A percentile compares a stretch with the other conserved stretches of the same genome.
Evolutionary conservation across 345 rosid genomes (phyloP).

Genomic region (Euphorbia pulcherrima): DNA sequence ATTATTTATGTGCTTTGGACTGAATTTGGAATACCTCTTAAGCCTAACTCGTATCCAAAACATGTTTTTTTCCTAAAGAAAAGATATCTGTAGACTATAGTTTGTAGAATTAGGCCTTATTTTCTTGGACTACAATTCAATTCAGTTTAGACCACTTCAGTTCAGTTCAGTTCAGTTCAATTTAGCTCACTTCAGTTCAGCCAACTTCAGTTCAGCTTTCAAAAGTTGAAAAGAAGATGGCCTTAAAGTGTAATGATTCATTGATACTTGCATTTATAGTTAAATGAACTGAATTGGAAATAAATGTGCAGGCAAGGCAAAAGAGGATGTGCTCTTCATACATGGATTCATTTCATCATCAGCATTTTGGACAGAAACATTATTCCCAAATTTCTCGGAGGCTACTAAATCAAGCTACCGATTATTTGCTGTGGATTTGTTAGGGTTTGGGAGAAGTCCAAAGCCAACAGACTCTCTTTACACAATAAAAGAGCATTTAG

Average conservation of each 20-base stretch:
- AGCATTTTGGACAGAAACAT: constrained; percentile 90
- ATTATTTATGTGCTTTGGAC: too few species aligned
- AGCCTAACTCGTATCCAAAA: too few species aligned
- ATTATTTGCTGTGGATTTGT: constrained; percentile 72
- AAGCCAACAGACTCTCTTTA: constrained; percentile 90
- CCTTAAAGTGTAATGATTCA: neutral
- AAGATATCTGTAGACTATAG: too few species aligned
- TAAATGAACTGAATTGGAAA: neutral
- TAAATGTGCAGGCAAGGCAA: constrained; percentile 43
- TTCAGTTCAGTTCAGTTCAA: too few species aligned
- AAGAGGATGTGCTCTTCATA: constrained; percentile 80
- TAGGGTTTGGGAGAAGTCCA: constrained; percentile 93
- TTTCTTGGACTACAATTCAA: too few species aligned
- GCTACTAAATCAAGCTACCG: constrained; percentile 60
- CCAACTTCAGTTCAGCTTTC: too few species aligned
- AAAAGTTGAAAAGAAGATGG: too few species aligned
- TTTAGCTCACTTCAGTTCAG: too few species aligned
- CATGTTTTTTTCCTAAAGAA: too few species aligned
- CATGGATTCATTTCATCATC: constrained; percentile 99
- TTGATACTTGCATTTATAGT: neutral
- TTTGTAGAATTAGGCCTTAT: too few species aligned
- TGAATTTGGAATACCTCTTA: too few species aligned
- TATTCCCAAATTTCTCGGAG: constrained; percentile 83
- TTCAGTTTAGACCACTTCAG: too few species aligned
- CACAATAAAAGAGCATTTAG: constrained; percentile 84